phyloP scores from a whole-genome alignment of 305 asterid genomes.

The Coffea humblotiana region DNA sequence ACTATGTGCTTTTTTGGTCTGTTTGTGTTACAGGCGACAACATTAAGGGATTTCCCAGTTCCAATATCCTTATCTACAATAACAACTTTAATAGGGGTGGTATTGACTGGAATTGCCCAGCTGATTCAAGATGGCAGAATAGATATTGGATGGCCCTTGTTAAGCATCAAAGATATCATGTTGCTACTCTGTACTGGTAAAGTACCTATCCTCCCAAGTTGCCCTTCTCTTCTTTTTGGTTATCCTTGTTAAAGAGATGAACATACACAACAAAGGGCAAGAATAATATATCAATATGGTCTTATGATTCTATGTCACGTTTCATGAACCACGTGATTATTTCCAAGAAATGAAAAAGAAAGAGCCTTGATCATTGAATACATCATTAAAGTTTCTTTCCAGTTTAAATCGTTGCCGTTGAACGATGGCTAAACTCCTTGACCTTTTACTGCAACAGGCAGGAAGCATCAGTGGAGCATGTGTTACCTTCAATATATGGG shows the following conservation, averaged over 20 bases:
- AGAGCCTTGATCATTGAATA: background rate
- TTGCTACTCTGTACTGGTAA: conserved; percentile 65
- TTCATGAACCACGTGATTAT: background rate
- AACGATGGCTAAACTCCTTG: background rate
- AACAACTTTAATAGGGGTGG: conserved; percentile 63
- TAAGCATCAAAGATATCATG: conserved; percentile 42
- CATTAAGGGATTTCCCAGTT: conserved; percentile 64
- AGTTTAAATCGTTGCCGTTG: background rate
- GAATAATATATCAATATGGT: background rate
- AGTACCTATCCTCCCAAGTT: background rate
- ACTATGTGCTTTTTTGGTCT: background rate
- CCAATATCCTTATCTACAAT: conserved; percentile 67
- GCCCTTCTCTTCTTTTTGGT: background rate
- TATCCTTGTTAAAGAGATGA: background rate
- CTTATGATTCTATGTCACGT: background rate
- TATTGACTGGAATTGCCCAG: conserved; percentile 52
- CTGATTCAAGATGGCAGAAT: conserved; percentile 36
- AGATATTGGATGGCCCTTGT: conserved; percentile 55
- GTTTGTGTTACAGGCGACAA: conserved; percentile 55
- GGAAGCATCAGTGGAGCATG: conserved; percentile 74
- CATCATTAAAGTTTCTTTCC: background rate
- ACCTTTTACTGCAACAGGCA: conserved; percentile 41
- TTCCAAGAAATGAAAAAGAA: background rate
- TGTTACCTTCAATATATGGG: conserved; percentile 78
- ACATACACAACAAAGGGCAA: background rate